phyloP scores from a whole-genome alignment of 495 filamentous ascomycete genomes.

The Parathielavia appendiculata region DNA sequence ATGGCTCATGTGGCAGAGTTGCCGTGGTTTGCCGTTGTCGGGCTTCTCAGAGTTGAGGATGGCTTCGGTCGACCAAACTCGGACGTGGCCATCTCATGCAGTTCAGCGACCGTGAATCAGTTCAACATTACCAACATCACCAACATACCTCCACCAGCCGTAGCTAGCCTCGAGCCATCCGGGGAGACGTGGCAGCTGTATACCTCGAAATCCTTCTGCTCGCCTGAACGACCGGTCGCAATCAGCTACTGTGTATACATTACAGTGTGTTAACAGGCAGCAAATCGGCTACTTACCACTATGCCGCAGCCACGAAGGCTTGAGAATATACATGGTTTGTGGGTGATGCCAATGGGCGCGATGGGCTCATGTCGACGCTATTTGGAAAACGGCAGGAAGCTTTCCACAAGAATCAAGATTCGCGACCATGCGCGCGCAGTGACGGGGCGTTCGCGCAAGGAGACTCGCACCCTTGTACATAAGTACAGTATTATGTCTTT shows the following conservation, averaged over 20 bases:
- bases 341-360: constrained; percentile 17
- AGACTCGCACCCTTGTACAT: too few relatives aligned
- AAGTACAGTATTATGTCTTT: not conserved
- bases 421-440: constrained; percentile 3
- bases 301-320: constrained; percentile 90
- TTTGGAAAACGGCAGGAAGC: constrained; percentile 4
- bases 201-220: constrained; percentile 95
- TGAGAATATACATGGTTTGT: constrained; percentile 72
- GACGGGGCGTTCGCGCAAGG: constrained; percentile 14
- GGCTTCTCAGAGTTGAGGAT: constrained; percentile 73
- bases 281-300: constrained; percentile 55
- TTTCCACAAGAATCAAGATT: not conserved
- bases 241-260: constrained; percentile 18
- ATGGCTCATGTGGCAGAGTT: constrained; percentile 95
- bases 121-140: not conserved
- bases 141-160: constrained; percentile 75
- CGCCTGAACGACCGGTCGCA: constrained; percentile 49
- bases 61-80: constrained; percentile 94
- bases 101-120: constrained; percentile 9
- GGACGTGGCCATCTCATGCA: constrained; percentile 75
- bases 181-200: constrained; percentile 97
- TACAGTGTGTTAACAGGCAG: not conserved
- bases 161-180: constrained; percentile 84
- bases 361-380: constrained; percentile 29
- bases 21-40: constrained; percentile 71